phyloP scores from a whole-genome alignment of 2,329 filamentous ascomycete genomes.

The Neonectria coccinea region DNA sequence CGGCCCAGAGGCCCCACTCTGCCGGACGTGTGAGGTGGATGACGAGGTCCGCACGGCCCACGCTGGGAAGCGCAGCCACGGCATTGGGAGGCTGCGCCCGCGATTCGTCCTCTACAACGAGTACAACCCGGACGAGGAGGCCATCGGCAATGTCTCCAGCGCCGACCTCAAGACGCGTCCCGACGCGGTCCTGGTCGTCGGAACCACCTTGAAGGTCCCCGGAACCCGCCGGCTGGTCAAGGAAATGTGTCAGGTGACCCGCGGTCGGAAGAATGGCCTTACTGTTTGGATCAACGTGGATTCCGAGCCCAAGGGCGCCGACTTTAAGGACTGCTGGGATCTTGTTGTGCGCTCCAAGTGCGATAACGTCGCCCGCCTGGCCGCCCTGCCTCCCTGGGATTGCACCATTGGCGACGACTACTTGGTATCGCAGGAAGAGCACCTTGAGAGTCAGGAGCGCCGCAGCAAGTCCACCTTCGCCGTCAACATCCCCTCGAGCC shows the following conservation, averaged over 20 bases:
- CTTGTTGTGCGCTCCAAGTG: slow-evolving; percentile 87
- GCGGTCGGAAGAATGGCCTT: slow-evolving; percentile 83
- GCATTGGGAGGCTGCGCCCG: slow-evolving; percentile 88
- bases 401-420: slow-evolving; percentile 63
- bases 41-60: slow-evolving; percentile 81
- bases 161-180: slow-evolving; percentile 87
- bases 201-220: slow-evolving; percentile 94
- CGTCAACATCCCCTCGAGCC: slow-evolving; percentile 45
- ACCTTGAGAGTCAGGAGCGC: slow-evolving; percentile 54
- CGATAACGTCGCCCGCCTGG: slow-evolving; percentile 85
- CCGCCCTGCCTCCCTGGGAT: slow-evolving; percentile 71
- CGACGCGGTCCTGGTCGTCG: slow-evolving; percentile 93
- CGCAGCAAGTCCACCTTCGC: slow-evolving; percentile 53
- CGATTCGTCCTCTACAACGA: slow-evolving; percentile 98
- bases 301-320: slow-evolving; percentile 81
- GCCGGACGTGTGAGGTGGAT: slow-evolving; percentile 77
- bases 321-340: slow-evolving; percentile 95
- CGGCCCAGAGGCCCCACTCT: slow-evolving; percentile 85
- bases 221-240: slow-evolving; percentile 90
- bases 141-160: slow-evolving; percentile 90
- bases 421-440: slow-evolving; percentile 59
- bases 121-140: slow-evolving; percentile 94
- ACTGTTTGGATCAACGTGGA: slow-evolving; percentile 97
- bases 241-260: slow-evolving; percentile 90
- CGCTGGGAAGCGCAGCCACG: slow-evolving; percentile 90